phyloP scores from a whole-genome alignment of 2,329 filamentous ascomycete genomes.

The Sporothrix protearum region DNA sequence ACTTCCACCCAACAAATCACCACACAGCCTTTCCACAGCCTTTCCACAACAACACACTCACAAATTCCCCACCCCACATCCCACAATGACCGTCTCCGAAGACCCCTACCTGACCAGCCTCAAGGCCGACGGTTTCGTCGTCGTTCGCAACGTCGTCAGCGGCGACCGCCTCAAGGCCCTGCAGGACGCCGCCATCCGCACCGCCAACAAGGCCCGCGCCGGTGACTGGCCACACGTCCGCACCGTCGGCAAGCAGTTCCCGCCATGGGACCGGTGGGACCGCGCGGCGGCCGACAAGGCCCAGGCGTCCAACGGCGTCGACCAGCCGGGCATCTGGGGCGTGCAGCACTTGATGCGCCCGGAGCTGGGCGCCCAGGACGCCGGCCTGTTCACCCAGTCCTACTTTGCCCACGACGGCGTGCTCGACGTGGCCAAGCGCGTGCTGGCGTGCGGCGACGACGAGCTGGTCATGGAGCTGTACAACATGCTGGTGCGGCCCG shows the following conservation, averaged over 20 bases:
- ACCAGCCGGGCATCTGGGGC: constrained; percentile 72
- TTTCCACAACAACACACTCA: not conserved
- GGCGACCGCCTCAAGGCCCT: constrained; percentile 52
- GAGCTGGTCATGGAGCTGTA: constrained; percentile 81
- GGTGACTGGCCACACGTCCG: constrained; percentile 78
- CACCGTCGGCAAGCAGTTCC: constrained; percentile 85
- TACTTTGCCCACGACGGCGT: constrained; percentile 69
- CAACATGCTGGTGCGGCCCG: constrained; percentile 77
- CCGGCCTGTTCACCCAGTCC: constrained; percentile 57
- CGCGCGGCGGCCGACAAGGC: constrained; percentile 43
- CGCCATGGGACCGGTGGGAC: constrained; percentile 66
- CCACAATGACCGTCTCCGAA: constrained; percentile 13
- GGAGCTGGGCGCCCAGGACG: constrained; percentile 51
- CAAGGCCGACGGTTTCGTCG: constrained; percentile 69
- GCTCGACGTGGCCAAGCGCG: constrained; percentile 58
- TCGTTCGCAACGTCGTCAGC: constrained; percentile 63
- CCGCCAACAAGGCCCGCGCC: constrained; percentile 59
- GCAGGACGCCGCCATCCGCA: constrained; percentile 55
- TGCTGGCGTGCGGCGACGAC: constrained; percentile 56
- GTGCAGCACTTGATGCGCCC: constrained; percentile 83
- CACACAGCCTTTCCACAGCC: too few species aligned
- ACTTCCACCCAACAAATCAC: not conserved
- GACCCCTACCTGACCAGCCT: constrained; percentile 50
- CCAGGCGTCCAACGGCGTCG: constrained; percentile 30
- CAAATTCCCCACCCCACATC: not conserved